These are phyloP conservation scores for Cyamopsis tetragonoloba DNA, from an alignment of 306 rosid species.

Conservation along the genomic window DNA sequence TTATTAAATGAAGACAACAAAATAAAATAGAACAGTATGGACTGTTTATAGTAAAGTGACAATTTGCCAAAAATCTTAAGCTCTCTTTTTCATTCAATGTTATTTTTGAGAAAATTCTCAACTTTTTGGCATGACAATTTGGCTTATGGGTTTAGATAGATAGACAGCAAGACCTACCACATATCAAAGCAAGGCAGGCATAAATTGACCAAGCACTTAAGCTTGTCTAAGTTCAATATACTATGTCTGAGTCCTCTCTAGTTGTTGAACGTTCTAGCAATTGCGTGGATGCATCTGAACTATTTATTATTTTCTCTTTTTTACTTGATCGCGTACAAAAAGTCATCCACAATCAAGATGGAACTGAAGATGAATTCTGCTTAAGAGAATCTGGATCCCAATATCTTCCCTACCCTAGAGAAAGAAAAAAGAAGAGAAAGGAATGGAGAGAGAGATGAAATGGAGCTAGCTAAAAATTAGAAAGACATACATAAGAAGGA, in stretches of 20 bases:
- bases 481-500: slow-evolving; percentile 24
- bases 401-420: background rate
- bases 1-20: slow-evolving; percentile 1
- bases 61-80: background rate
- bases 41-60: background rate
- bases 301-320: no score
- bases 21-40: slow-evolving; percentile 10
- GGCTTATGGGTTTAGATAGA: slow-evolving; percentile 24
- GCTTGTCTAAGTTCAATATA: slow-evolving; percentile 16
- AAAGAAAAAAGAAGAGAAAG: background rate
- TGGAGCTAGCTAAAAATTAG: slow-evolving; percentile 15
- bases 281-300: no score
- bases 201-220: slow-evolving; percentile 26
- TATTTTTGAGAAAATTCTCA: slow-evolving; percentile 24
- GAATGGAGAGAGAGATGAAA: slow-evolving; percentile 12
- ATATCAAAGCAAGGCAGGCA: slow-evolving; percentile 26
- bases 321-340: no score
- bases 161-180: slow-evolving; percentile 30
- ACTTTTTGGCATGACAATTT: slow-evolving; percentile 33
- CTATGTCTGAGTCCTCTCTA: slow-evolving; percentile 16
- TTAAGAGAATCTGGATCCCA: no score
- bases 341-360: no score
- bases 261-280: no score
- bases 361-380: no score
- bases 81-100: slow-evolving; percentile 28